Evolutionary conservation across 495 filamentous ascomycete species (phyloP).

Genomic region (Filosporella fistucella): DNA sequence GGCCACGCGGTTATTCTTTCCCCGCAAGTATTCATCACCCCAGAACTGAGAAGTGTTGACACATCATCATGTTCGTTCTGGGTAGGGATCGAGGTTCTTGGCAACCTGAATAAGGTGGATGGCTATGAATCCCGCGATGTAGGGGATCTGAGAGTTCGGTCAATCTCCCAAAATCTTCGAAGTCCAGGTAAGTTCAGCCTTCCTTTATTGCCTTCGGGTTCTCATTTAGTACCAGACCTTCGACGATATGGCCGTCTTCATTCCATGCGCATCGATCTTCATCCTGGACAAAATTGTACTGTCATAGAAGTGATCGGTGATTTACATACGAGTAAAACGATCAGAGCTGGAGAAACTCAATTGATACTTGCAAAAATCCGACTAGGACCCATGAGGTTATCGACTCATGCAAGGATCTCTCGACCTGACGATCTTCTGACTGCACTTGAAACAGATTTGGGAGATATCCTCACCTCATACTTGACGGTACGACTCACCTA

Average conservation of each 20-base stretch:
- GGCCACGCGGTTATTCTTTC: slow-evolving; percentile 31
- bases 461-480: slow-evolving; percentile 33
- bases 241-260: slow-evolving; percentile 11
- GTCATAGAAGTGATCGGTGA: slow-evolving; percentile 16
- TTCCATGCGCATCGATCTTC: slow-evolving; percentile 18
- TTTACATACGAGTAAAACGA: slow-evolving; percentile 10
- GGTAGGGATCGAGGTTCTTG: slow-evolving; percentile 42
- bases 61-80: slow-evolving; percentile 31
- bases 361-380: slow-evolving; percentile 20
- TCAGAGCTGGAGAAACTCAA: slow-evolving; percentile 25
- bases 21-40: slow-evolving; percentile 38
- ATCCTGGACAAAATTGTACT: slow-evolving; percentile 7
- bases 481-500: slow-evolving; percentile 42
- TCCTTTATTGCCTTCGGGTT: too few species aligned
- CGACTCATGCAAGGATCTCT: neutral
- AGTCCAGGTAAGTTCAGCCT: too few species aligned
- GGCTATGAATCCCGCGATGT: neutral
- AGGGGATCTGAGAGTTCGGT: too few species aligned
- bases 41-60: slow-evolving; percentile 45
- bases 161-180: too few species aligned
- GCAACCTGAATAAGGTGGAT: slow-evolving; percentile 16
- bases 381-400: slow-evolving; percentile 1
- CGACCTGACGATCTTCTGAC: slow-evolving; percentile 43
- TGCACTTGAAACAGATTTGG: slow-evolving; percentile 43
- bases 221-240: slow-evolving; percentile 3